Evolutionary conservation across 106 monocot species (phyloP), one percentile per base, ranked within the genome.

Genomic region (Gastrodia elata): DNA sequence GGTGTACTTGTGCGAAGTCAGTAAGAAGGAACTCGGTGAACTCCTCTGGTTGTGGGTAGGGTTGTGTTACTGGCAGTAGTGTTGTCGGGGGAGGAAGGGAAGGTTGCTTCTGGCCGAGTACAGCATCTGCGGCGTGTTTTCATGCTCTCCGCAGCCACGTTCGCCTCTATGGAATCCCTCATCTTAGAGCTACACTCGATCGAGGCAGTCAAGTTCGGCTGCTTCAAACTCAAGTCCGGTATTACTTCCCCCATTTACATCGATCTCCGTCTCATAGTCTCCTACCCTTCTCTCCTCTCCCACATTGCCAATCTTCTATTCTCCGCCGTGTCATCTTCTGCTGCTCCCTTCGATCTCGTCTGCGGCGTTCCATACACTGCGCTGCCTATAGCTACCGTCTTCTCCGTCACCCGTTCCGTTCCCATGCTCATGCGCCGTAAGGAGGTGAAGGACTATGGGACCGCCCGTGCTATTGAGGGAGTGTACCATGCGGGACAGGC

Each of bases 361-460:
- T 97, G 97, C 80, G 97, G 97, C 64, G 92, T 93, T 26, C 96
- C 97, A 0, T 97, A 97, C 84, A 93, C 97, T 43, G 97, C 92
- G 35, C 86, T 97, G 8, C 97, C 97, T 55, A 86, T 97, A 79
- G 96, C 96, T 76, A 80, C 96, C 69, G 86, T 77, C 77, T 69
- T 97, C 78, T 97, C 96, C 71, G 68, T 85, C 74, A 27, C 39
- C 79, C 77, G 74, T 48, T 75, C 79, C 41, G 40, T 93, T 68
- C 97, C 97, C 71, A 97, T 97, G 97, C 58, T 97, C 65, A 90
- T 97, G 86, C 92, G 93, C 81, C 89, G 97, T 57, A 97, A 97
- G 79, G 97, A 97, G 86, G 69, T 87, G 71, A 97, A 97, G 75
- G 64, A 78, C 56, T 71, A 97, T 76, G 97, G 96, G 33, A 96